Evolutionary conservation across 2,329 filamentous ascomycete genomes (phyloP), one percentile per base, ranked within the genome.

Genomic region (Sclerotinia nivalis): DNA sequence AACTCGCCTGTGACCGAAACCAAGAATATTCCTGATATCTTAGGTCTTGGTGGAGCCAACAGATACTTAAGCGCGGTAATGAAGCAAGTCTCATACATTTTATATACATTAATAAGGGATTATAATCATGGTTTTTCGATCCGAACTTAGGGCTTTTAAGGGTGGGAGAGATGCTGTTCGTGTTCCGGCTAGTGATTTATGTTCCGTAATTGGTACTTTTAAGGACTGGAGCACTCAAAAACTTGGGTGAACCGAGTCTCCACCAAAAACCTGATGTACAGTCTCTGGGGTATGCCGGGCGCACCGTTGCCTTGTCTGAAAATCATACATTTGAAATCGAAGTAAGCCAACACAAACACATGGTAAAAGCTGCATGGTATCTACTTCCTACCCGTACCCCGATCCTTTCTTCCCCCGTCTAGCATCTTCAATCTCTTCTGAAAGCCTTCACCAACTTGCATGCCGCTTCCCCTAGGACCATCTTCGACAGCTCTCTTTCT

Each of bases 401-500:
- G 78, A 74, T 81, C 80, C 75, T 80, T 80, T 69, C 80, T 76
- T 31, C 78, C 78, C 7, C 77, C 76, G 71, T 83, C 80, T 74
- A 83, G 74, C 45, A 79, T 80, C 82, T 88, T 91, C 76, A 89
- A 83, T 79, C 86, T 87, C 82, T 92, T 92, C 76, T 88, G 88
- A 78, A 91, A 93, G 55, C 86, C 85, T 70, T 93, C 91, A 34
- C 94, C 94, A 77, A 93, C 88, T 70, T 88, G 86, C 9, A 82
- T 82, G 25, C 86, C 90, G 78, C 87, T 89, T 40, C 86, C 87
- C 70, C 90, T 86, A 9, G 88, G 89, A 0, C 91, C 89, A 80
- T 96, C 93, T 28, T 94, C 91, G 31, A 87, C 83, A 37, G 86
- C 86, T 74, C 94, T 87, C 85, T 97, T 97, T 73, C 94, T 86